Base-by-base conservation (phyloP, 73 alveolate species). In the Paramecium primaurelia region DNA sequence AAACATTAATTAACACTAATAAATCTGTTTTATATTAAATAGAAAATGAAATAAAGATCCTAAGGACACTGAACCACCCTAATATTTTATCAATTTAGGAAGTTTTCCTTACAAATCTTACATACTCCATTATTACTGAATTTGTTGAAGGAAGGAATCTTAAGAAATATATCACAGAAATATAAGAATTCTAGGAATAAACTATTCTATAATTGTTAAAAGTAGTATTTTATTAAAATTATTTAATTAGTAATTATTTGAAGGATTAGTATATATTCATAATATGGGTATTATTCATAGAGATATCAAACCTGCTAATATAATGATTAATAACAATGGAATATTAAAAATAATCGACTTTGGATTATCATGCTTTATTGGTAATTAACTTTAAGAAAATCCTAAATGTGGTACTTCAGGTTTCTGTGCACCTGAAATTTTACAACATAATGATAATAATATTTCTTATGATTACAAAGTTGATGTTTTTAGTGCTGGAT, bases 221-320 rank as follows among this genome's bases (percentile, higher is more conserved):
- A 16, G 88, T 75, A 75, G 0, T 37, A 34, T 2, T 12, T 0
- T 8, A 8, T 22, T 14, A 0, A 11, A 37, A 10, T 30, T 32
- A 71, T 28, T 94, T 83, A 45, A 77, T 38, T 95, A 93, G 87
- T 92, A 95, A 93, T 92, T 95, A 22, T 93, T 95, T 64, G 75
- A 95, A 80, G 98, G 98, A 34, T 92, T 95, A 6, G 71, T 73
- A 54, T 93, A 91, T 92, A 93, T 95, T 71, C 98, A 95, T 77
- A 64, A 92, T 28, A 95, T 93, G 26, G 94, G 94, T 32, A 94
- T 95, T 4, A 49, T 95, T 20, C 97, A 95, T 88, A 69, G 97
- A 71, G 97, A 95, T 37, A 71, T 95, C 49, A 95, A 93, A 86
- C 97, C 97, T 3, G 80, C 95, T 25, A 95, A 95, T 92, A 86